These are phyloP conservation scores for Leccinellum albellum DNA, from an alignment of 768 basidiomycete species.

Conservation along the genomic window DNA sequence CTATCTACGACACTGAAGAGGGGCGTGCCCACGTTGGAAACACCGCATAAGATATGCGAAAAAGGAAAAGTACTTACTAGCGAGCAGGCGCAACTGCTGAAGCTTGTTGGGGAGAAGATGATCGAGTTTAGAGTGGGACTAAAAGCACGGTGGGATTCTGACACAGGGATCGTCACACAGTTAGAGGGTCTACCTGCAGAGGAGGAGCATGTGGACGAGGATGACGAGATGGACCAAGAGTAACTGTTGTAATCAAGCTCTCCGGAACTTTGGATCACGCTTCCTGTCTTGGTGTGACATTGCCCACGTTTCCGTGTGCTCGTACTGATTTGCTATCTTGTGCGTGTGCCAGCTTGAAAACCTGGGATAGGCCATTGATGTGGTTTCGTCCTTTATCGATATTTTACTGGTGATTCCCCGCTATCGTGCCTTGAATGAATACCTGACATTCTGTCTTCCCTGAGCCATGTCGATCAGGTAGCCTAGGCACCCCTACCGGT, in stretches of 20 bases:
- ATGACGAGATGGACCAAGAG: slow-evolving; percentile 53
- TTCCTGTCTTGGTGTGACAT: background rate
- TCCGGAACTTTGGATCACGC: background rate
- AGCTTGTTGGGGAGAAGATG: slow-evolving; percentile 87
- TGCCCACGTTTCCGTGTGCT: background rate
- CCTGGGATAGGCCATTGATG: background rate
- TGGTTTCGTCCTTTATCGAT: background rate
- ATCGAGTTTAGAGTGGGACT: slow-evolving; percentile 77
- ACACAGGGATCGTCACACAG: slow-evolving; percentile 59
- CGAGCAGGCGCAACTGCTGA: slow-evolving; percentile 91
- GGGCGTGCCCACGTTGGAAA: slow-evolving; percentile 82
- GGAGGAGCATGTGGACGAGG: slow-evolving; percentile 34
- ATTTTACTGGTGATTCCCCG: background rate
- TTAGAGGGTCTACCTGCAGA: slow-evolving; percentile 43
- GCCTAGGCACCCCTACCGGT: slow-evolving; percentile 61
- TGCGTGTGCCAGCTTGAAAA: background rate
- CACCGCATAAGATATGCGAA: slow-evolving; percentile 80
- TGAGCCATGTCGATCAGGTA: slow-evolving; percentile 58
- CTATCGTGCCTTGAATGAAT: slow-evolving; percentile 8
- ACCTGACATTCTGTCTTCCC: slow-evolving; percentile 61
- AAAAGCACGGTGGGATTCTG: slow-evolving; percentile 68
- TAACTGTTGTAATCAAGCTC: slow-evolving; percentile 6
- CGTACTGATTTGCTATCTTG: slow-evolving; percentile 1
- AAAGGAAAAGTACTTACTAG: slow-evolving; percentile 73
- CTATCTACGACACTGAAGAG: slow-evolving; percentile 78